These are phyloP conservation scores for slime mould (Dictyostelium discoideum) DNA, from an alignment of 78 protist species.

Conservation along the genomic window dicty_2.7 NC_007091.3:2875001-2875500, in stretches of 20 bases:
- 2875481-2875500: constrained; percentile 93
- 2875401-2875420: constrained; percentile 80
- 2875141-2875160: too few relatives aligned
- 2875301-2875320: constrained; percentile 36
- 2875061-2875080: constrained; percentile 96
- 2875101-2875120: constrained; percentile 86
- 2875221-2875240: background rate
- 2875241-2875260: background rate
- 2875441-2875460: constrained; percentile 96
- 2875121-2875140: background rate
- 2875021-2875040: too few relatives aligned
- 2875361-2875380: constrained; percentile 91
- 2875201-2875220: background rate
- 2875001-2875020: too few relatives aligned
- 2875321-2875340: constrained; percentile 85
- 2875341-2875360: constrained; percentile 87
- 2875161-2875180: background rate
- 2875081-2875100: constrained; percentile 91
- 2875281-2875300: constrained; percentile 15
- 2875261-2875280: background rate
- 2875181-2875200: background rate
- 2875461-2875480: constrained; percentile 90
- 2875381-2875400: constrained; percentile 91
- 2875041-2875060: constrained; percentile 64
- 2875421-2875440: constrained; percentile 60